phyloP scores from a whole-genome alignment of 2,329 filamentous ascomycete genomes.

The Cladosporium sp. region DNA sequence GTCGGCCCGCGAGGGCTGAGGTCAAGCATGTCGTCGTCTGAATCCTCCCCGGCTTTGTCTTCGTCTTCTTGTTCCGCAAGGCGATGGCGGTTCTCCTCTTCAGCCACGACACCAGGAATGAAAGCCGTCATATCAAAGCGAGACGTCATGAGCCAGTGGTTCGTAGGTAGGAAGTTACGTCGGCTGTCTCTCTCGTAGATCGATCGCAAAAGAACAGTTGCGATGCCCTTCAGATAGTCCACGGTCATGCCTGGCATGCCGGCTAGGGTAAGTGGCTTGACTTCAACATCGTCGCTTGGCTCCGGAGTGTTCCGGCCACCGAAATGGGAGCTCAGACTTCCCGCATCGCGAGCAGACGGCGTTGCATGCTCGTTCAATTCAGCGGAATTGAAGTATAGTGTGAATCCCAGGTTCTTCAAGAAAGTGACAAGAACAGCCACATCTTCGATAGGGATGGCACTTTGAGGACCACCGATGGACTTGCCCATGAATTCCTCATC shows the following conservation, averaged over 20 bases:
- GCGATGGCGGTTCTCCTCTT: conserved; percentile 73
- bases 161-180: conserved; percentile 72
- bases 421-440: conserved; percentile 74
- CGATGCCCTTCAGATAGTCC: conserved; percentile 71
- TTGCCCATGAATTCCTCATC: conserved; percentile 77
- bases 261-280: conserved; percentile 46
- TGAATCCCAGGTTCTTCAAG: conserved; percentile 85
- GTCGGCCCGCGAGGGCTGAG: background rate
- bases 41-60: conserved; percentile 44
- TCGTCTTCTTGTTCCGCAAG: conserved; percentile 62
- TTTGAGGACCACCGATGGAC: conserved; percentile 39
- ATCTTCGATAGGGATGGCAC: conserved; percentile 67
- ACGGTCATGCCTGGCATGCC: conserved; percentile 69
- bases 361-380: conserved; percentile 41
- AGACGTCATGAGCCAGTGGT: conserved; percentile 92
- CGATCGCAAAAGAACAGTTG: conserved; percentile 77
- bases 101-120: conserved; percentile 76
- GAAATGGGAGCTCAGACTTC: conserved; percentile 12
- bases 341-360: conserved; percentile 15
- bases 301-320: background rate
- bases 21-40: conserved; percentile 35
- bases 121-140: conserved; percentile 85
- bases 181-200: conserved; percentile 91
- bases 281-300: conserved; percentile 19
- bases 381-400: conserved; percentile 76